phyloP scores from a whole-genome alignment of 2,329 filamentous ascomycete species.

The Fusarium globosum region DNA sequence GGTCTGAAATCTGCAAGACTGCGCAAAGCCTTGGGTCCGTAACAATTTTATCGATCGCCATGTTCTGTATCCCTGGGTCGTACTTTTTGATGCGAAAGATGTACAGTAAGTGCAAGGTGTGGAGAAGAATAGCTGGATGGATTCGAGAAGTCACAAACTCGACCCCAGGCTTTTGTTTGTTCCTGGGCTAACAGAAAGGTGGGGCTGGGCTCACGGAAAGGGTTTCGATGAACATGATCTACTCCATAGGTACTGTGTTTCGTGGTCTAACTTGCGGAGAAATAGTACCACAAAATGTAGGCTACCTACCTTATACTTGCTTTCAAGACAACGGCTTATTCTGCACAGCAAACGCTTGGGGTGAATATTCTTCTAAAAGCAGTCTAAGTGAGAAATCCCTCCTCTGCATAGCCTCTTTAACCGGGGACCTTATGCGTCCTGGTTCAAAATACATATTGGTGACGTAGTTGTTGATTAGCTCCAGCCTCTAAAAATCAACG shows the following conservation, averaged over 20 bases:
- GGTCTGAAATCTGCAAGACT: slow-evolving; percentile 77
- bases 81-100: background rate
- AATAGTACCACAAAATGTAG: no score
- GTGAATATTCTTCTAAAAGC: background rate
- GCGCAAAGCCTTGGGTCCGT: slow-evolving; percentile 66
- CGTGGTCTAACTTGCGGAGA: background rate
- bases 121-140: background rate
- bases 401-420: background rate
- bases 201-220: background rate
- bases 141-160: slow-evolving; percentile 1
- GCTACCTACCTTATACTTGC: background rate
- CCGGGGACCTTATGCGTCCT: background rate
- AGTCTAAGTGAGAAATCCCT: background rate
- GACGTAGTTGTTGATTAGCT: background rate
- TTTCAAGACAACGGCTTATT: background rate
- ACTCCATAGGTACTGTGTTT: background rate
- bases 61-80: slow-evolving; percentile 22
- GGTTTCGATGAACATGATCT: background rate
- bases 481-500: background rate
- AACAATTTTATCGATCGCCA: slow-evolving; percentile 55
- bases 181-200: slow-evolving; percentile 17
- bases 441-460: background rate
- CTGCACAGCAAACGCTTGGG: background rate
- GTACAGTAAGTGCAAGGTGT: background rate
- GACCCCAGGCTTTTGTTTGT: slow-evolving; percentile 16